Base-by-base conservation (phyloP, 345 rosid genomes). In the Salix koriyanagi region DNA sequence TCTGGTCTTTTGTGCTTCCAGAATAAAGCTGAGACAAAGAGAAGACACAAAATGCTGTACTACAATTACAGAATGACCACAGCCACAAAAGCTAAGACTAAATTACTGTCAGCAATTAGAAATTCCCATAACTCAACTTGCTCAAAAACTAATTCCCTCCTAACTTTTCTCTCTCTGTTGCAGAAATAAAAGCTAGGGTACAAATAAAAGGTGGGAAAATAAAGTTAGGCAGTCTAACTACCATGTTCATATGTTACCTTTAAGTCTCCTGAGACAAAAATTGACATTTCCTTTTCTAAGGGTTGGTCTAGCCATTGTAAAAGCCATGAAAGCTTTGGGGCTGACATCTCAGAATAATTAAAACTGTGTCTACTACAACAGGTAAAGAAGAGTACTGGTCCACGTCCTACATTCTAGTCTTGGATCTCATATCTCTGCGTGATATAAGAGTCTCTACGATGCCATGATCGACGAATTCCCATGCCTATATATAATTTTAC, bases 261-360 rank as follows among this genome's bases (percentile, higher is more conserved):
- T 71, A 75, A 81, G 82, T 81, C 69, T 72, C 72, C 52, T 14
- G 14, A 2, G 42, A 64, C 78, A 69, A 75, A 56, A 21, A 60
- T 71, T 83, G 70, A 54, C 81, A 81, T 42, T 28, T 30, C 83
- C 78, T 54, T 73, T 84, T 69, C 70, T 11, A 36, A 46, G 76
- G 77, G 78, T 71, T 75, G 80, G 86, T 75, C 76, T 80, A 69
- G 75, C 85, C 80, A 77, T 79, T 81, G 69, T 72, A 77, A 80
- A 77, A 72, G 61, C 79, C 69, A 36, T 74, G 71, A 72, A 73
- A 80, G 65, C 65, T 69, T 70, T 75, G 21, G 48, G 69, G 21
- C 75, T 72, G 11, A 72, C 21, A 30, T 74, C 69, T 44, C 77
- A 61, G 50, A 71, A 67, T 65, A 68, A 61, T 56, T 25, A 62